Percentiles rank a stretch among this genome's conserved stretches.
Conservation (phyloP, 768 basidiomycete species). For the Termitomyces sp. region DNA sequence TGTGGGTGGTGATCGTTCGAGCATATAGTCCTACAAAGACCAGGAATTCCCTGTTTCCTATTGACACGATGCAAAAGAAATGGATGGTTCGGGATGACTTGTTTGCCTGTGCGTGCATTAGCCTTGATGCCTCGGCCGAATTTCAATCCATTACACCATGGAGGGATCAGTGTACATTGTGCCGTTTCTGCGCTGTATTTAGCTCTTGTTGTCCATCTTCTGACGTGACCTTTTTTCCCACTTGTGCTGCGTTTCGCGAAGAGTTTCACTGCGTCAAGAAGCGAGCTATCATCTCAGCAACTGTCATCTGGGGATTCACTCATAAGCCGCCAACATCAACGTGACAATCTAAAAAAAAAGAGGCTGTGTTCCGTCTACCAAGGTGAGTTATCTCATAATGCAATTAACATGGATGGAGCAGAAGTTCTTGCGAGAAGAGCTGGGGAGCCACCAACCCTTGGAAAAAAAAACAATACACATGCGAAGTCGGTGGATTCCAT, state of each 20-base stretch:
- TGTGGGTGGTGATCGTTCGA: background rate
- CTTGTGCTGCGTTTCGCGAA: background rate
- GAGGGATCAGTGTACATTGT: no score
- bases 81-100: no score
- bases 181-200: no score
- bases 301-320: background rate
- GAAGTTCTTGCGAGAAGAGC: no score
- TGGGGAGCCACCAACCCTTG: no score
- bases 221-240: background rate
- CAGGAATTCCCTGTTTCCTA: background rate
- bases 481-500: no score
- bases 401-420: no score
- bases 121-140: no score
- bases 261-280: background rate
- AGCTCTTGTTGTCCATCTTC: background rate
- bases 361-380: constrained; percentile 2
- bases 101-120: no score
- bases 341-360: background rate
- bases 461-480: no score
- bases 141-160: no score
- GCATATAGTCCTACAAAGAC: background rate
- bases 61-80: background rate
- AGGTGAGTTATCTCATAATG: background rate
- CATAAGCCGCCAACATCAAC: background rate
- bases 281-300: background rate